phyloP scores from a whole-genome alignment of 495 filamentous ascomycete genomes.

The Staphylotrichum tortipilum region DNA sequence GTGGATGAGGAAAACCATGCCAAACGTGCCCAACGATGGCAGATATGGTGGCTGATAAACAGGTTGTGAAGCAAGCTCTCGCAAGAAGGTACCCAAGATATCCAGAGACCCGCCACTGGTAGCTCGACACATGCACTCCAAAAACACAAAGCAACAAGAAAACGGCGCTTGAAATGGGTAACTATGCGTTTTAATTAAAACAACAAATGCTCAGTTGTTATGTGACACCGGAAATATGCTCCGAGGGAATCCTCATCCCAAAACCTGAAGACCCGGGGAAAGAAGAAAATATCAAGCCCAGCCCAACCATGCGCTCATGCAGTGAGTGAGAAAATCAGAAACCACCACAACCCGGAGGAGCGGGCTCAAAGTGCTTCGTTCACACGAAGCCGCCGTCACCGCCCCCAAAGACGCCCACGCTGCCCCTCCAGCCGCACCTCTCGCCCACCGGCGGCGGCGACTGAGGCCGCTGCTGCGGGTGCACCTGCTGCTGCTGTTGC shows the following conservation, averaged over 20 bases:
- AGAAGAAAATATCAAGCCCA: too few relatives aligned
- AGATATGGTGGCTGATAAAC: too few relatives aligned
- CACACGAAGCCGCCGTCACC: conserved; percentile 36
- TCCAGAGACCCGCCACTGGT: too few relatives aligned
- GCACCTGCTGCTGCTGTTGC: conserved; percentile 2
- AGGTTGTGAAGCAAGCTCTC: too few relatives aligned
- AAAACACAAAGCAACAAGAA: too few relatives aligned
- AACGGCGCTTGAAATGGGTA: too few relatives aligned
- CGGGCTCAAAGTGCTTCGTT: too few relatives aligned
- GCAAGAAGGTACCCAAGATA: too few relatives aligned
- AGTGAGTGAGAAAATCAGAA: not conserved
- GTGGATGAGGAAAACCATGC: too few relatives aligned
- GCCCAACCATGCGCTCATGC: not conserved
- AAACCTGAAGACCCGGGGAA: not conserved
- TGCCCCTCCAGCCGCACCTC: conserved; percentile 36
- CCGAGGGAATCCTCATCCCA: not conserved
- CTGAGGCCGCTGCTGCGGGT: conserved; percentile 2
- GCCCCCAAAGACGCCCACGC: conserved; percentile 45
- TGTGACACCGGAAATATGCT: not conserved
- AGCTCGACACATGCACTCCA: too few relatives aligned
- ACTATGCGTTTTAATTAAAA: not conserved
- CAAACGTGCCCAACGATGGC: too few relatives aligned
- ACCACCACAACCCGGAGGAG: not conserved
- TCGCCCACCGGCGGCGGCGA: conserved; percentile 11
- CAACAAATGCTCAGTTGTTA: not conserved